Evolutionary conservation across 2,329 filamentous ascomycete genomes (phyloP), one percentile per base, ranked within the genome.

Genomic region (Sporothrix brasiliensis): DNA sequence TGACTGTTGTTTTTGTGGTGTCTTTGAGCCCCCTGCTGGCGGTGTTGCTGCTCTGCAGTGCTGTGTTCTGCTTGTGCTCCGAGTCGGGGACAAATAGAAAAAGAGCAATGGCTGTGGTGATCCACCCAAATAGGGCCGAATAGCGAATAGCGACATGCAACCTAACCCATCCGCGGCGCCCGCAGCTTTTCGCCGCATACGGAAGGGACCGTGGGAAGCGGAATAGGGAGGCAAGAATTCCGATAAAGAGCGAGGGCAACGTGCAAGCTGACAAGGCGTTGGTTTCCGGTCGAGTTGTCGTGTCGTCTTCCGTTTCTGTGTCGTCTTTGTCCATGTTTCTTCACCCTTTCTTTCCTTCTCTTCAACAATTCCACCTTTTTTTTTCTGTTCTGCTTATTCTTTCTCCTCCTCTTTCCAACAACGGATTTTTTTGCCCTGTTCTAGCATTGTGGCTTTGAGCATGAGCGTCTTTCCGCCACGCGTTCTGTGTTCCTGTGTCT

Each of bases 101-200:
- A 72, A 70, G 68, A 71, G 39, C n/a, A 63, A 63, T 47, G 41
- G 52, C 44, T 41, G 5, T 63, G 69, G 66, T 66, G 72, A 71
- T 74, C 73, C 73, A 71, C 71, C 61, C 63, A 68, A 73, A 74
- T 72, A 74, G 72, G 74, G 72, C 73, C 74, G 72, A 73, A 75
- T 74, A 74, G 72, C 74, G 72, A 73, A 75, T 74, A 74, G 72
- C 66, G 58, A 63, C 56, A 74, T 73, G 74, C 74, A 74, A 73
- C 71, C 72, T 66, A 63, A 52, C 58, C 65, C 69, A 72, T 72
- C 68, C 70, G 69, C 54, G 54, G 65, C 52, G 50, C 34, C 67
- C 69, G 67, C 56, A 69, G 58, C 70, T 50, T n/a, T 66, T 66
- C 47, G 47, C 47, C 63, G 47, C 47, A 66, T 66, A 66, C 63